These are phyloP conservation scores for Hymenoscyphus fructigenus DNA, from an alignment of 2,329 filamentous ascomycete genomes.

Conservation along the genomic window DNA sequence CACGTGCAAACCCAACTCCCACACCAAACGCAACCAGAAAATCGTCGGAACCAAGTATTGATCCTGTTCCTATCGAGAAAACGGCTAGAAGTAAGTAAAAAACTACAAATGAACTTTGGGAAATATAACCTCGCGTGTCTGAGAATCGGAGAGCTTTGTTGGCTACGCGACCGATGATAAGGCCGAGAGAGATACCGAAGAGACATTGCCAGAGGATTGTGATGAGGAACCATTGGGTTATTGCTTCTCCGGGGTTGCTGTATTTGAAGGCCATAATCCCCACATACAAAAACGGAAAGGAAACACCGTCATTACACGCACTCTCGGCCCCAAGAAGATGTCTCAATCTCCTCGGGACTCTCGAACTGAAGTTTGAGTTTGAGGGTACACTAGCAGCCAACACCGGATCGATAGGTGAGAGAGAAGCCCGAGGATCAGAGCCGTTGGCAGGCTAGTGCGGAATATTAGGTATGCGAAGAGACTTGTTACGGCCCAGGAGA, in stretches of 20 bases:
- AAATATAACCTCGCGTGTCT: constrained; percentile 45
- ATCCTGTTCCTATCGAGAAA: constrained; percentile 51
- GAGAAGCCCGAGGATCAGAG: constrained; percentile 52
- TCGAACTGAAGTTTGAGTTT: constrained; percentile 51
- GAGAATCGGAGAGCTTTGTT: constrained; percentile 50
- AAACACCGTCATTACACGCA: constrained; percentile 55
- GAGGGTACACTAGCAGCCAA: constrained; percentile 53
- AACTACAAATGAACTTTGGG: constrained; percentile 49
- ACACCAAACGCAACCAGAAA: constrained; percentile 57
- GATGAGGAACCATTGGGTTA: constrained; percentile 53
- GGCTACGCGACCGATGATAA: constrained; percentile 47
- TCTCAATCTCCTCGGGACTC: constrained; percentile 51
- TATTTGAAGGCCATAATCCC: constrained; percentile 47
- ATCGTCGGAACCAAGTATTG: constrained; percentile 52
- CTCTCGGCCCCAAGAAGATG: constrained; percentile 53
- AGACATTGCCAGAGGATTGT: constrained; percentile 56
- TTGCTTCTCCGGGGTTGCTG: constrained; percentile 38
- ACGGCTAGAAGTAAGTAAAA: constrained; percentile 57
- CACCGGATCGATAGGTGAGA: constrained; percentile 57
- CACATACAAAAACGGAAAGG: constrained; percentile 56
- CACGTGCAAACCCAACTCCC: constrained; percentile 53
- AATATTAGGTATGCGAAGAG: constrained; percentile 47
- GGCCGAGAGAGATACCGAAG: constrained; percentile 47
- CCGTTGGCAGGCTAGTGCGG: constrained; percentile 44
- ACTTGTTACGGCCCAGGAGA: constrained; percentile 44